phyloP scores from a whole-genome alignment of 495 filamentous ascomycete genomes.

The Oidiodendron maius region DNA sequence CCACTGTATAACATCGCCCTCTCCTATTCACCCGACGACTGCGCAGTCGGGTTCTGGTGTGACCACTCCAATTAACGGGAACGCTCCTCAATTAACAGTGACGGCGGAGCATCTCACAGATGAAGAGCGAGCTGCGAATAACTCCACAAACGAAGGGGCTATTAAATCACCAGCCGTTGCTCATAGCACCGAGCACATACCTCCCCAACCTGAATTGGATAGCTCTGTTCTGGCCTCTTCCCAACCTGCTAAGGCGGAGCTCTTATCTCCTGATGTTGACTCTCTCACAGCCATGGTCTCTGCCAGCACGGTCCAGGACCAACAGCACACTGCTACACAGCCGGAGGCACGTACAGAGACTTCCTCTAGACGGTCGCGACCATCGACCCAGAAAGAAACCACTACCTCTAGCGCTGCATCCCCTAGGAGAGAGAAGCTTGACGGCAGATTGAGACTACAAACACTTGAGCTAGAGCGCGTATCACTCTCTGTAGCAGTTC shows the following conservation, averaged over 20 bases:
- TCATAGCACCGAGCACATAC: constrained; percentile 6
- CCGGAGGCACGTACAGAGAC: constrained; percentile 1
- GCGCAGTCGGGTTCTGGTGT: background rate
- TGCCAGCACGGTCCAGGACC: constrained; percentile 3
- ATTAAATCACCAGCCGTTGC: constrained; percentile 2
- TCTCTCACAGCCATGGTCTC: constrained; percentile 11
- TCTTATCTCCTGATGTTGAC: constrained; percentile 2
- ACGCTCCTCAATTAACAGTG: constrained; percentile 5
- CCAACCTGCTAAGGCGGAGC: constrained; percentile 2
- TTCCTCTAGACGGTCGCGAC: constrained; percentile 12
- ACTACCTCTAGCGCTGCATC: constrained; percentile 14
- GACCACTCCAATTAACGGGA: background rate
- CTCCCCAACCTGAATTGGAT: background rate
- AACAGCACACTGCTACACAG: background rate
- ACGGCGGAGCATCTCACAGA: constrained; percentile 4
- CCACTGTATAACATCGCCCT: background rate
- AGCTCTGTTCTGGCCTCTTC: background rate
- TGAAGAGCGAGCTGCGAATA: constrained; percentile 6
- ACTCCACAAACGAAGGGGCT: constrained; percentile 2
- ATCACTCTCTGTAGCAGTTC: constrained; percentile 59
- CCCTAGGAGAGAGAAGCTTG: constrained; percentile 22
- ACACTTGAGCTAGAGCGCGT: constrained; percentile 82
- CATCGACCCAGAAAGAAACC: constrained; percentile 10
- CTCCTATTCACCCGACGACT: background rate
- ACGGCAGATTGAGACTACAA: constrained; percentile 61